phyloP scores from a whole-genome alignment of 345 rosid species.

The Boechera retrofracta region DNA sequence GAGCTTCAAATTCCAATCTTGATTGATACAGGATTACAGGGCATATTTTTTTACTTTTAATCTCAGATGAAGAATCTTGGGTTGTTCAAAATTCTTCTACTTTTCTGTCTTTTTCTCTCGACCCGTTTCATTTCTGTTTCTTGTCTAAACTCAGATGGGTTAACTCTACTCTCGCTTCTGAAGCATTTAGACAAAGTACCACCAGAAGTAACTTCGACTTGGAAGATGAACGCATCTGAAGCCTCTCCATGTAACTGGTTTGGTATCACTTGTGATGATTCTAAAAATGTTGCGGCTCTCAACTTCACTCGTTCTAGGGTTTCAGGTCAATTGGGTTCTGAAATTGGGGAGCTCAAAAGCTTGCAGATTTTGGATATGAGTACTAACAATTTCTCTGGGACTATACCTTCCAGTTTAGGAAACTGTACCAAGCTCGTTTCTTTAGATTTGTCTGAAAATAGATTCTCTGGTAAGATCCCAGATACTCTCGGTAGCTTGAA shows the following conservation, averaged over 20 bases:
- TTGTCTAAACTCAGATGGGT: conserved; percentile 58
- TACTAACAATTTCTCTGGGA: conserved; percentile 57
- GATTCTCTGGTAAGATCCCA: conserved; percentile 62
- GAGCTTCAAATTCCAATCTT: conserved; percentile 7
- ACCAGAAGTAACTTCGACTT: conserved; percentile 49
- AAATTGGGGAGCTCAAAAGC: conserved; percentile 52
- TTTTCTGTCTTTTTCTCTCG: conserved; percentile 32
- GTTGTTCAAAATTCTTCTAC: not conserved
- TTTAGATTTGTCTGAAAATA: conserved; percentile 64
- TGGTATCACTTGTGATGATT: conserved; percentile 58
- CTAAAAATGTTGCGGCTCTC: conserved; percentile 46
- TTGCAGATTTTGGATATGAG: conserved; percentile 60
- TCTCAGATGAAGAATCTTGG: conserved; percentile 35
- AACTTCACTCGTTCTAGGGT: conserved; percentile 54
- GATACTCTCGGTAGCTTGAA: conserved; percentile 48
- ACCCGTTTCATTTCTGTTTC: conserved; percentile 23
- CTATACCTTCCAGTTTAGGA: conserved; percentile 55
- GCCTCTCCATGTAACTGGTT: conserved; percentile 66
- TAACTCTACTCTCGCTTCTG: conserved; percentile 57
- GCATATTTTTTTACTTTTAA: conserved; percentile 22
- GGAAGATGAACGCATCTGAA: conserved; percentile 56
- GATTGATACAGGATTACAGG: not conserved
- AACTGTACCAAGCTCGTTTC: conserved; percentile 56
- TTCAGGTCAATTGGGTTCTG: conserved; percentile 68
- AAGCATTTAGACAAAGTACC: conserved; percentile 57